phyloP scores from a whole-genome alignment of 495 filamentous ascomycete genomes.

The Extremus antarcticus region DNA sequence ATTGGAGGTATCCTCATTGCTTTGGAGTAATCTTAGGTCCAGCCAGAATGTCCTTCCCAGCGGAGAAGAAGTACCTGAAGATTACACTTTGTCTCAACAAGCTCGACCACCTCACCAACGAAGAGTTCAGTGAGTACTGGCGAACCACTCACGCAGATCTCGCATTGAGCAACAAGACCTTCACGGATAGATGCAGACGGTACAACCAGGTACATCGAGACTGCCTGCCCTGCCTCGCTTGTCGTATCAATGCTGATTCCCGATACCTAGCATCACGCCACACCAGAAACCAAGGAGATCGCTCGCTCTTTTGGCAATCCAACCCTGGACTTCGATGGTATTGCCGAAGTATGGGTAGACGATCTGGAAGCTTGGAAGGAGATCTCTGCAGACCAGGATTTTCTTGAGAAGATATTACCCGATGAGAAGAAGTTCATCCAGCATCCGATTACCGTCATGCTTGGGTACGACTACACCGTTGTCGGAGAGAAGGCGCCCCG shows the following conservation, averaged over 20 bases:
- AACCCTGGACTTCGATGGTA: constrained; percentile 21
- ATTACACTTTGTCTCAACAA: constrained; percentile 19
- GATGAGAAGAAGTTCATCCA: constrained; percentile 20
- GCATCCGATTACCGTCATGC: constrained; percentile 15
- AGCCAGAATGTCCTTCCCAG: neutral
- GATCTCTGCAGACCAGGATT: constrained; percentile 15
- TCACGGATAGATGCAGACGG: constrained; percentile 9
- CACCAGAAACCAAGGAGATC: constrained; percentile 9
- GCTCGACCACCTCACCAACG: constrained; percentile 16
- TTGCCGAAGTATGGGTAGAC: constrained; percentile 23
- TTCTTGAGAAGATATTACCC: constrained; percentile 13
- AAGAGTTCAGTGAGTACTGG: constrained; percentile 21
- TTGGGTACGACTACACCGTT: constrained; percentile 19
- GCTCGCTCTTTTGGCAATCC: constrained; percentile 16
- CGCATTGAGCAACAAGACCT: constrained; percentile 19
- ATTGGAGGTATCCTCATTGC: neutral
- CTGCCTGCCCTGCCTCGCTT: too few species aligned
- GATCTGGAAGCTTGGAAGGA: constrained; percentile 19
- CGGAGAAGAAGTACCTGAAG: constrained; percentile 8
- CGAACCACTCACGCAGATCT: constrained; percentile 17
- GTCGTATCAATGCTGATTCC: too few species aligned
- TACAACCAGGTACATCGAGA: constrained; percentile 20
- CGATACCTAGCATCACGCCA: constrained; percentile 21
- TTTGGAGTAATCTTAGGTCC: too few species aligned
- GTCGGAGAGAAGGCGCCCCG: constrained; percentile 7